Evolutionary conservation across 352 stramenopile genomes (phyloP).

Genomic region (Aphanomyces invadans): DNA sequence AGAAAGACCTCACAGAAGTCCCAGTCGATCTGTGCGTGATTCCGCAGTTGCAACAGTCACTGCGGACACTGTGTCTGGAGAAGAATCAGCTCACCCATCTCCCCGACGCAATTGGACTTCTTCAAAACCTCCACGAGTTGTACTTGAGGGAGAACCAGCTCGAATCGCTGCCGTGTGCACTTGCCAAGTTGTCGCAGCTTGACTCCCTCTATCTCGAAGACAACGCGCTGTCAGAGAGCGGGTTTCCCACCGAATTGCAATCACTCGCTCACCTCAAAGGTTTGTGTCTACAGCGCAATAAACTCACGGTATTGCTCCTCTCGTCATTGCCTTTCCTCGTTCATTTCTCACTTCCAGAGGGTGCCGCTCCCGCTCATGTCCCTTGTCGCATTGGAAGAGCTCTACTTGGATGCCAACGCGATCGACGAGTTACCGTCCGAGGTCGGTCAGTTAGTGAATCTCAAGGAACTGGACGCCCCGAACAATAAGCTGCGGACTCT

Average conservation of each 20-base stretch:
- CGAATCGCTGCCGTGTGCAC: conserved; percentile 36
- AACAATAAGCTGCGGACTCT: conserved; percentile 60
- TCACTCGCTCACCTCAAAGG: conserved; percentile 43
- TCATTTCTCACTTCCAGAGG: conserved; percentile 29
- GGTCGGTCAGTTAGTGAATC: conserved; percentile 59
- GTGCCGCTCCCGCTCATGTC: conserved; percentile 57
- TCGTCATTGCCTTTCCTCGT: not conserved
- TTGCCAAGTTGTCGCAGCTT: conserved; percentile 49
- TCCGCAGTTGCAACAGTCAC: conserved; percentile 34
- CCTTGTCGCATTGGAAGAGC: conserved; percentile 63
- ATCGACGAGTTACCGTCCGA: conserved; percentile 60
- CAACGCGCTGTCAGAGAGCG: conserved; percentile 56
- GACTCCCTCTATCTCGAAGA: conserved; percentile 84
- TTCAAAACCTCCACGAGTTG: conserved; percentile 50
- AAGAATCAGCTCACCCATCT: conserved; percentile 58
- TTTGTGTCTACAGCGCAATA: conserved; percentile 76
- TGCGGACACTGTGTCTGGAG: conserved; percentile 74
- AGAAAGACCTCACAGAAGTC: conserved; percentile 59
- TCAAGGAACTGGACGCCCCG: conserved; percentile 67
- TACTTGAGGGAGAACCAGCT: conserved; percentile 80
- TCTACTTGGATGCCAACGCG: conserved; percentile 77
- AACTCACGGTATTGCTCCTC: conserved; percentile 38
- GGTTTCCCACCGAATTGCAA: conserved; percentile 48
- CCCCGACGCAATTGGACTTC: conserved; percentile 42
- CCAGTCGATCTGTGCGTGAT: conserved; percentile 44